Percentiles rank a stretch among this genome's conserved stretches.
These are phyloP conservation scores for Sextonia rubra DNA, from an alignment of 164 flowering plant genomes.

Conservation along the genomic window DNA sequence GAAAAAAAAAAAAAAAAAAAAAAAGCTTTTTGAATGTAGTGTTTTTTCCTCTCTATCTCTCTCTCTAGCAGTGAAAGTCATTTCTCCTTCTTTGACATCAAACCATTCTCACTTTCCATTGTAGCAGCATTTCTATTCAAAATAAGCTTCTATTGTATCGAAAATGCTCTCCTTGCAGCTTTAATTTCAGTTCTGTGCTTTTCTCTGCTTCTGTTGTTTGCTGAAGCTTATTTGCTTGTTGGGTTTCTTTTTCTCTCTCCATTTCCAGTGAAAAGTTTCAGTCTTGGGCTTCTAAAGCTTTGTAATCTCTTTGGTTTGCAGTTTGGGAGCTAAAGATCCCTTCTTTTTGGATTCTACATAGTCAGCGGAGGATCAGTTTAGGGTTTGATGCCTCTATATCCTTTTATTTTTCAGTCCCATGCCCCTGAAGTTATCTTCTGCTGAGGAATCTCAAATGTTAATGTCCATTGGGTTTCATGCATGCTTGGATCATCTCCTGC, in stretches of 20 bases:
- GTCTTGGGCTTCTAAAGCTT: background rate
- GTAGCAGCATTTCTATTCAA: too few relatives aligned
- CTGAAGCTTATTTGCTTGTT: background rate
- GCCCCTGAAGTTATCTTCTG: background rate
- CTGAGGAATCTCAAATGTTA: background rate
- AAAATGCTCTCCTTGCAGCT: too few relatives aligned
- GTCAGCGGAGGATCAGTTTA: background rate
- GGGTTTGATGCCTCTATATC: background rate
- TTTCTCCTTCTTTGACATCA: too few relatives aligned
- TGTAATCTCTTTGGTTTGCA: background rate
- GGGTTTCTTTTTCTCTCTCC: background rate
- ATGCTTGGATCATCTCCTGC: background rate
- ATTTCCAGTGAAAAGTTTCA: background rate
- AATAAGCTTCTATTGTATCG: too few relatives aligned
- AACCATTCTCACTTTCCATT: too few relatives aligned
- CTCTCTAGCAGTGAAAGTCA: too few relatives aligned
- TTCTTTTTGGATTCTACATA: too few relatives aligned
- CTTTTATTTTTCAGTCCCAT: background rate
- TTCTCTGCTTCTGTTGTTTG: background rate
- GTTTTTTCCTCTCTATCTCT: too few relatives aligned
- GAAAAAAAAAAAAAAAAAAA: too few relatives aligned
- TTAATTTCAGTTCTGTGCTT: too few relatives aligned
- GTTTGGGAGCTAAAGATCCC: background rate
- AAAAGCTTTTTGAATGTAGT: too few relatives aligned
- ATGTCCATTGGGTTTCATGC: background rate